Evolutionary conservation across 2,329 filamentous ascomycete species (phyloP), one percentile per base, ranked within the genome.

Genomic region (Hortaea werneckii): DNA sequence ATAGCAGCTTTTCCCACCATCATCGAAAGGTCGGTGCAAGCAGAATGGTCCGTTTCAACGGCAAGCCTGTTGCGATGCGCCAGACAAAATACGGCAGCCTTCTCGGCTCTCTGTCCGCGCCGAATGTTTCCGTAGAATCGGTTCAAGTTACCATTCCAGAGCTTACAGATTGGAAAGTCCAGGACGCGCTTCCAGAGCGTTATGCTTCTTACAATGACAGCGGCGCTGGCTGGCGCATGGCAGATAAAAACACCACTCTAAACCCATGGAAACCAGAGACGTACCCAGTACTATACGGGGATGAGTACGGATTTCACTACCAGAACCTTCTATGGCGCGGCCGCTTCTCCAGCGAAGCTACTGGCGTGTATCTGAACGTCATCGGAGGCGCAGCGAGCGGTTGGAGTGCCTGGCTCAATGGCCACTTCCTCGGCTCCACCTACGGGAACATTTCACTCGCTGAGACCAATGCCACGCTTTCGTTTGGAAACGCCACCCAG

Each of bases 361-460:
- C 66, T 0, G 68, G 65, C 1, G 65, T 75, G 4, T 71, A 69
- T 50, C 66, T 80, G 11, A 67, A 75, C 47, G 58, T 78, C 34
- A 72, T 71, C 9, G 77, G 76, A 26, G 77, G 77, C 26, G 63
- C 66, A 26, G 75, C 75, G 2, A 78, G 76, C 48, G 77, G 76
- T n/a, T 79, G 71, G 63, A 76, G 70, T 4, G 75, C 71, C 26
- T 80, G 73, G 70, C 60, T 81, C 0, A 81, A 81, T 58, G 73
- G 73, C 6, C 57, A 69, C 5, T 76, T 75, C 57, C 58, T 81
- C 5, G 76, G 75, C 26, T 79, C 77, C 0, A 74, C 69, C 58
- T 65, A 77, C 5, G 78, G 78, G 0, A 66, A 68, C 42, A 69
- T 70, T 1, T 68, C 68, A 3, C 46, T 63, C 3, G 61, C 62